phyloP scores from a whole-genome alignment of 2,329 filamentous ascomycete species.

The Nannizzia gypsea region DNA sequence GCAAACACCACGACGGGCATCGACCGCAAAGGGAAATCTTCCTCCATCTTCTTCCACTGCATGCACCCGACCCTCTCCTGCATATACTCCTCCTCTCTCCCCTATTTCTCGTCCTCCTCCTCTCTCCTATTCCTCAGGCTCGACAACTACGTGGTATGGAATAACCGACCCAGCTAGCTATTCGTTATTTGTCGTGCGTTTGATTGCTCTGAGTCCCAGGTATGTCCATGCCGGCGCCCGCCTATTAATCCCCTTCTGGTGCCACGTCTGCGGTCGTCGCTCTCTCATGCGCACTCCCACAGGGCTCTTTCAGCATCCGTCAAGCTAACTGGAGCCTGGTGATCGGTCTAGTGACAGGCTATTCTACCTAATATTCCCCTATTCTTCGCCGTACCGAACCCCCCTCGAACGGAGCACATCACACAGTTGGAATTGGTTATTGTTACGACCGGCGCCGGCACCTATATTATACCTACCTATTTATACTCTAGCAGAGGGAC shows the following conservation, averaged over 20 bases:
- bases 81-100: neutral
- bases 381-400: neutral
- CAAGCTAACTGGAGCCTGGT: neutral
- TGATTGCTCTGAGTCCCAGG: neutral
- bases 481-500: neutral
- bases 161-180: neutral
- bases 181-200: neutral
- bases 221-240: neutral
- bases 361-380: neutral
- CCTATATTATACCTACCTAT: neutral
- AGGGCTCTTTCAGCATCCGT: neutral
- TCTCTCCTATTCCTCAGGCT: neutral
- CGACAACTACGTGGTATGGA: no score
- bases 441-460: neutral
- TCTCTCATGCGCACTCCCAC: neutral
- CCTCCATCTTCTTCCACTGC: neutral
- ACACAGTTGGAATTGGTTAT: no score
- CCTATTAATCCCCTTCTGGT: neutral
- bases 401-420: neutral
- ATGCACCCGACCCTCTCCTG: neutral
- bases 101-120: neutral
- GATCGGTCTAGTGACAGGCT: neutral
- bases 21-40: neutral
- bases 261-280: neutral
- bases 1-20: neutral